A percentile compares a stretch with the other conserved stretches of the same genome.
phyloP scores from a whole-genome alignment of 257 asterid genomes.

The Sherardia arvensis region DNA sequence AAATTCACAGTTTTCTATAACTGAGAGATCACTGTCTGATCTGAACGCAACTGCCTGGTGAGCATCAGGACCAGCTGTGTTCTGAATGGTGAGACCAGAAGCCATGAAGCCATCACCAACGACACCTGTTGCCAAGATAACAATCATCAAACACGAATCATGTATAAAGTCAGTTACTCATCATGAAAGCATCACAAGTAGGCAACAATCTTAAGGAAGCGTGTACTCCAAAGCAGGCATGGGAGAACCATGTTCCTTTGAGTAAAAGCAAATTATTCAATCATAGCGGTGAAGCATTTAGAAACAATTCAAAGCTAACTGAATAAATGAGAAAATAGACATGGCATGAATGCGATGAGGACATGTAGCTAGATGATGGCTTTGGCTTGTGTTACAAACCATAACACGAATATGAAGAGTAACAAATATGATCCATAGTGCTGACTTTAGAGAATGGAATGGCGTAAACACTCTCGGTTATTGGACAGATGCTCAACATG shows the following conservation, averaged over 20 bases:
- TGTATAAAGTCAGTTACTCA: neutral
- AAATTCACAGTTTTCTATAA: constrained; percentile 28
- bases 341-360: neutral
- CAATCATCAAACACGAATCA: neutral
- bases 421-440: no score
- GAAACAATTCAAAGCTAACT: neutral
- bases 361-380: neutral
- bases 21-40: constrained; percentile 24
- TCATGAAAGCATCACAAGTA: neutral
- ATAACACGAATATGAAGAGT: no score
- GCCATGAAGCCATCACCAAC: constrained; percentile 40
- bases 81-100: constrained; percentile 22
- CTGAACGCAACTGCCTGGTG: constrained; percentile 36
- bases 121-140: constrained; percentile 13
- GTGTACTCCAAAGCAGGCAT: neutral
- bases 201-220: neutral
- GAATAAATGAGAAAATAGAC: neutral
- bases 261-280: neutral
- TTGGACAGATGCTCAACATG: neutral
- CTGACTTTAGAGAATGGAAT: no score
- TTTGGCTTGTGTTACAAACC: no score
- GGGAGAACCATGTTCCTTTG: neutral
- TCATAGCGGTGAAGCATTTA: neutral
- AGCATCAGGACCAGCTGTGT: constrained; percentile 28
- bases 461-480: neutral